Evolutionary conservation across 2,329 filamentous ascomycete genomes (phyloP), one percentile per base, ranked within the genome.

Genomic region (Sporothrix globosa): DNA sequence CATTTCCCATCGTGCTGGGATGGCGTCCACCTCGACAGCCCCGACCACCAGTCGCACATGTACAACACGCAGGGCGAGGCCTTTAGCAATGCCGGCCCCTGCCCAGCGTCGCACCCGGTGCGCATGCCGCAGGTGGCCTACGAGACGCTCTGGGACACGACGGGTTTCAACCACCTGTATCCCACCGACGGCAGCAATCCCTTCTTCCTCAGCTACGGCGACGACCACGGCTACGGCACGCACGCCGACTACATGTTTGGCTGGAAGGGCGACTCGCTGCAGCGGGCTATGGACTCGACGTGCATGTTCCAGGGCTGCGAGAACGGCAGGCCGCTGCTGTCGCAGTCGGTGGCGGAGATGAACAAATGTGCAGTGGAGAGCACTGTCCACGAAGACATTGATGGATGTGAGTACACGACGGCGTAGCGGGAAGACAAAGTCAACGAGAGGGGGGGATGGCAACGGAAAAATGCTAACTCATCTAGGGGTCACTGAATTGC

Each of bases 1-100:
- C 79, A 81, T 56, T 83, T 83, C 74, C 79, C 79, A 21, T 72
- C 70, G 24, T 83, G 82, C 77, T 83, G 82, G 81, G 80, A 83
- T 70, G 82, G 82, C 61, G 77, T 77, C 71, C 81, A 82, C 72
- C 77, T 82, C 19, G 81, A 83, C 74, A 80, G 77, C 41, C 80
- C 81, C 2, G 80, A 83, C 73, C 81, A 83, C 74, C 79, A 81
- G 65, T 73, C 69, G 19, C 71, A 74, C 66, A 71, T 71, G 48
- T 70, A 72, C n/a, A 63, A 63, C 39, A 63, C 60, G n/a, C 60
- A 72, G 14, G 67, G 58, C 4, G 74, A 73, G 39, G 73, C 73
- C 17, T 75, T 74, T 52, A 73, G 74, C 71, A 61, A 60, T 44
- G 74, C 72, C 66, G 74, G 74, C 52, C 69, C 73, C 46, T 75